Evolutionary conservation across 768 basidiomycete genomes (phyloP), one percentile per base, ranked within the genome.

Genomic region (Ephemerocybe angulata): DNA sequence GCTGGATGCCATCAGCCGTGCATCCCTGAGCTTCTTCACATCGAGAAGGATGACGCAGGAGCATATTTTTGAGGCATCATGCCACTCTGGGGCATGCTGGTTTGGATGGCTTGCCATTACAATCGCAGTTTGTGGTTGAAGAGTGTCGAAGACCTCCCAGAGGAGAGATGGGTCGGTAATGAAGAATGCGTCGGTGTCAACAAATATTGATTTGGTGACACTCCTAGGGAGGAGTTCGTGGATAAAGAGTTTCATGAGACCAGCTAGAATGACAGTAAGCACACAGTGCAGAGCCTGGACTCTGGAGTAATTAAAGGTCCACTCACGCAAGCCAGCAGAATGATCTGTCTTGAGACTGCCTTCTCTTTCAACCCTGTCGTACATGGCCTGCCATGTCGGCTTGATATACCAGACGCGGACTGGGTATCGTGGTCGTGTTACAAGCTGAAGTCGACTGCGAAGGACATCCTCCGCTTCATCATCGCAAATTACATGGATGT

Each of bases 21-120:
- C 28, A 8, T 58, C 57, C 24, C 80, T 73, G 28, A 80, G 67
- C 55, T 71, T 76, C 42, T 72, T 71, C 10, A 81, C 67, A 59
- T 80, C 66, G 55, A 81, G 72, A n/a, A 80, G 66, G 77, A 80
- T 79, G 57, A 80, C 70, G 61, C 80, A 81, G 25, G 76, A 77
- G 64, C 78, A 79, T 53, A 81, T 79, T 28, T 66, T 64, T 24
- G 76, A 77, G 17, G 77, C 77, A 58, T 79, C 41, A 53, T 74
- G 65, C 78, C 79, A 79, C 38, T 75, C 67, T 10, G 68, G 65
- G 1, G 70, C 56, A 54, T 58, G 12, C 62, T 74, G 69, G 51
- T 79, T 74, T 5, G 76, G 72, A 58, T 80, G 78, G 46, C 70
- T 72, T 7, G 75, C 72, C 70, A 80, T 75, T 33, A 72, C 67